Evolutionary conservation across 345 rosid genomes (phyloP).

Genomic region (Punica granatum): DNA sequence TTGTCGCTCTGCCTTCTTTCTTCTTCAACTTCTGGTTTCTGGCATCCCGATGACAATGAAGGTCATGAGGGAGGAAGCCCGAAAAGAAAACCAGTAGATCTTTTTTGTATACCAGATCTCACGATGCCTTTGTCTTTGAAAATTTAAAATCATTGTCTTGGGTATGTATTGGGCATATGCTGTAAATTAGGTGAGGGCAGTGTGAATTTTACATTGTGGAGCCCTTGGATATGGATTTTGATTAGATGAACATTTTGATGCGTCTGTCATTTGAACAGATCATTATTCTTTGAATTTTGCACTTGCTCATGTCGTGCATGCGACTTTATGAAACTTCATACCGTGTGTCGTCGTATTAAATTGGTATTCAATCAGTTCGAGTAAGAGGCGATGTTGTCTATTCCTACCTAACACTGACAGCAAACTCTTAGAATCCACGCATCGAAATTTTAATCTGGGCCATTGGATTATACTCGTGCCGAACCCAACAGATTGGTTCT

Average conservation of each 20-base stretch:
- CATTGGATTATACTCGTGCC: too few species aligned
- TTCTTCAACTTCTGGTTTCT: conserved; percentile 66
- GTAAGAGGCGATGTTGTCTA: background rate
- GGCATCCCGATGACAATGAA: conserved; percentile 39
- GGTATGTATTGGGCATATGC: background rate
- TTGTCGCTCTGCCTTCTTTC: conserved; percentile 55
- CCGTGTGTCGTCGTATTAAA: background rate
- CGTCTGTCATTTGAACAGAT: background rate
- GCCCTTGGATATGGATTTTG: background rate
- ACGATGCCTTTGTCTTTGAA: background rate
- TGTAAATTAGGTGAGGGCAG: background rate
- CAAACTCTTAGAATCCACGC: too few species aligned
- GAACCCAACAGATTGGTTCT: too few species aligned
- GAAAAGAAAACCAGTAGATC: background rate
- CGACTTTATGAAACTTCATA: background rate
- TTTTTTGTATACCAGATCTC: background rate
- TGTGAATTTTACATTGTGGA: background rate
- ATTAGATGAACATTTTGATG: background rate
- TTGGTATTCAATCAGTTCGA: background rate
- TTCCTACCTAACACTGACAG: too few species aligned
- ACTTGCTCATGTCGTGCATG: background rate
- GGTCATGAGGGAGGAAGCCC: conserved; percentile 1
- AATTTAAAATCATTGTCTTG: background rate
- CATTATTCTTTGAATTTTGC: conserved; percentile 1
- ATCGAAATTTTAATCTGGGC: too few species aligned